These are phyloP conservation scores for Carex kokanica DNA, from an alignment of 176 grass and related monocot species.

Conservation along the genomic window DNA sequence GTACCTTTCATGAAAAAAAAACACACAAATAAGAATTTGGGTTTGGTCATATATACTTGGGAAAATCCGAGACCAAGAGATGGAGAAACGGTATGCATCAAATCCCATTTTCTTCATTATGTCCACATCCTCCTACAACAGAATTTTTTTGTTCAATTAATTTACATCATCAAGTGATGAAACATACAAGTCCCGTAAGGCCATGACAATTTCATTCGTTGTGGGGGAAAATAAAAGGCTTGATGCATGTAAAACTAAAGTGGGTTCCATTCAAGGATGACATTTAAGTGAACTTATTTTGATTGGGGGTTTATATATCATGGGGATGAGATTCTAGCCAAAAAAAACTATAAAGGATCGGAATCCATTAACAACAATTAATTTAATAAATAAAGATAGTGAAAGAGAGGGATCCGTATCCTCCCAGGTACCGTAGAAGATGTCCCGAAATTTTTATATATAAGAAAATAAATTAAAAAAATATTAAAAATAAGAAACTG, in stretches of 20 bases:
- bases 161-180: not conserved
- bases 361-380: no score
- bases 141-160: not conserved
- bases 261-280: not conserved
- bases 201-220: not conserved
- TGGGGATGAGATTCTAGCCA: not conserved
- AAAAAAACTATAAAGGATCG: no score
- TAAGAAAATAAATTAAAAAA: no score
- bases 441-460: no score
- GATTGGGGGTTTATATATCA: not conserved
- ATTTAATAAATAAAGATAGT: no score
- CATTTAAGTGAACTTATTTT: not conserved
- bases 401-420: no score
- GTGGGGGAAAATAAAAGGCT: no score
- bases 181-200: not conserved
- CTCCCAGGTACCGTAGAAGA: no score
- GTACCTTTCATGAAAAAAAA: not conserved
- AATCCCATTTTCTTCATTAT: conserved; percentile 89
- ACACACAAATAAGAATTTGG: not conserved
- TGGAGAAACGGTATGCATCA: conserved; percentile 61
- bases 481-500: no score
- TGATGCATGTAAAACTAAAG: not conserved
- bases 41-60: conserved; percentile 32
- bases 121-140: conserved; percentile 57
- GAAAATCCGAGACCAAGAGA: conserved; percentile 83